Conservation (phyloP, 345 rosid genomes). For the Reutealis trisperma region DNA sequence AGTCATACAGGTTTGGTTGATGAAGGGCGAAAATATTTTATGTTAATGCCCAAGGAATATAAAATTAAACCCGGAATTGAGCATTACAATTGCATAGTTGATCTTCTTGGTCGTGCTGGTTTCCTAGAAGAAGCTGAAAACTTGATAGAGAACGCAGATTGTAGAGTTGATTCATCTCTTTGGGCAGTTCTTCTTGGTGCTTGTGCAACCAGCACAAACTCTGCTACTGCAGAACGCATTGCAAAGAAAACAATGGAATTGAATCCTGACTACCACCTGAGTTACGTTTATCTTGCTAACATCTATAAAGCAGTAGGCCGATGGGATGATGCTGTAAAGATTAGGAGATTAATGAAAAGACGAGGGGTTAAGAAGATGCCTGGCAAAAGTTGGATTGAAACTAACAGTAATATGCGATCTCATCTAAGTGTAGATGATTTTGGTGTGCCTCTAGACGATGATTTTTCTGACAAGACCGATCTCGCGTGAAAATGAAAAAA, state of each 20-base stretch:
- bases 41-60: slow-evolving; percentile 48
- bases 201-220: slow-evolving; percentile 51
- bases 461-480: neutral
- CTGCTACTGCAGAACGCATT: slow-evolving; percentile 67
- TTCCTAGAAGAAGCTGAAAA: slow-evolving; percentile 78
- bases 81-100: slow-evolving; percentile 90
- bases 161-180: slow-evolving; percentile 61
- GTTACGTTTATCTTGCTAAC: slow-evolving; percentile 79
- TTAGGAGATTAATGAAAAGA: slow-evolving; percentile 64
- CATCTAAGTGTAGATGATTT: neutral
- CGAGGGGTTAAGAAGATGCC: slow-evolving; percentile 62
- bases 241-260: slow-evolving; percentile 72
- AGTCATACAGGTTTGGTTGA: slow-evolving; percentile 78
- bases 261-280: slow-evolving; percentile 67
- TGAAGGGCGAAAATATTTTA: slow-evolving; percentile 59
- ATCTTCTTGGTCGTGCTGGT: slow-evolving; percentile 88
- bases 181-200: slow-evolving; percentile 95
- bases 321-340: slow-evolving; percentile 72
- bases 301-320: slow-evolving; percentile 69
- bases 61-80: slow-evolving; percentile 69
- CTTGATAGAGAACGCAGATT: slow-evolving; percentile 62
- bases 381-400: slow-evolving; percentile 61
- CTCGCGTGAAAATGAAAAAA: neutral
- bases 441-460: neutral
- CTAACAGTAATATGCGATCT: neutral